A percentile compares a stretch with the other conserved stretches of the same genome.
Conservation (phyloP, 176 grass and related monocot genomes). For the Pontederia crassipes region DNA sequence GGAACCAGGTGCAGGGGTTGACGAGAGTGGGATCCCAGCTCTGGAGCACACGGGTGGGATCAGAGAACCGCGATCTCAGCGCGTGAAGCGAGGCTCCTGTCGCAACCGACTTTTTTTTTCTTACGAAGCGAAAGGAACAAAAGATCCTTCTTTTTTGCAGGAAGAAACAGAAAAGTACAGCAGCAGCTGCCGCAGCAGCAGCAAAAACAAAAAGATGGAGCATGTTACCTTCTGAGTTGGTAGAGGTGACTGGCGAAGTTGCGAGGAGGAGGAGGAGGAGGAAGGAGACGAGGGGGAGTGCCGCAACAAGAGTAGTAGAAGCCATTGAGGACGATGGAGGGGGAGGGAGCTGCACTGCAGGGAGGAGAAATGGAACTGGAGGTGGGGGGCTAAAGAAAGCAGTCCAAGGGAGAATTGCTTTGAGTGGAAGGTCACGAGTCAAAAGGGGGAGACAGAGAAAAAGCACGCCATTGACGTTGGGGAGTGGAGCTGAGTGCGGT, state of each 20-base stretch:
- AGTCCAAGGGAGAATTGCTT: too few species aligned
- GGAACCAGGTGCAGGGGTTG: conserved; percentile 99
- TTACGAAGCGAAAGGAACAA: background rate
- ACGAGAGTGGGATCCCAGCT: conserved; percentile 96
- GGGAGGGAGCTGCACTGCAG: background rate
- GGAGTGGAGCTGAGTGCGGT: too few species aligned
- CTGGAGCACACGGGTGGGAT: conserved; percentile 86
- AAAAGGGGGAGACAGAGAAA: too few species aligned
- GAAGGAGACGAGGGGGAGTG: background rate
- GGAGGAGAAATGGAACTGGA: background rate
- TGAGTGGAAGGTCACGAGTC: too few species aligned
- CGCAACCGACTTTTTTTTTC: background rate
- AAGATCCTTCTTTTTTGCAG: background rate
- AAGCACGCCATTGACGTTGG: too few species aligned
- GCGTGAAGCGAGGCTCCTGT: conserved; percentile 68
- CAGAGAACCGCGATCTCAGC: conserved; percentile 52
- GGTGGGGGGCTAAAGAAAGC: too few species aligned
- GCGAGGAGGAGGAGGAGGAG: conserved; percentile 23
- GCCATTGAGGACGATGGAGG: background rate
- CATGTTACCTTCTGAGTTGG: conserved; percentile 33
- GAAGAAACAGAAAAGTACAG: background rate
- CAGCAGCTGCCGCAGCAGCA: too few species aligned
- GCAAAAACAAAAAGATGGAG: background rate
- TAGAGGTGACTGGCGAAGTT: conserved; percentile 26
- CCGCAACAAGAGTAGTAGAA: background rate